These are phyloP conservation scores for Colletotrichum shisoi DNA, from an alignment of 2,329 filamentous ascomycete genomes.

Conservation along the genomic window DNA sequence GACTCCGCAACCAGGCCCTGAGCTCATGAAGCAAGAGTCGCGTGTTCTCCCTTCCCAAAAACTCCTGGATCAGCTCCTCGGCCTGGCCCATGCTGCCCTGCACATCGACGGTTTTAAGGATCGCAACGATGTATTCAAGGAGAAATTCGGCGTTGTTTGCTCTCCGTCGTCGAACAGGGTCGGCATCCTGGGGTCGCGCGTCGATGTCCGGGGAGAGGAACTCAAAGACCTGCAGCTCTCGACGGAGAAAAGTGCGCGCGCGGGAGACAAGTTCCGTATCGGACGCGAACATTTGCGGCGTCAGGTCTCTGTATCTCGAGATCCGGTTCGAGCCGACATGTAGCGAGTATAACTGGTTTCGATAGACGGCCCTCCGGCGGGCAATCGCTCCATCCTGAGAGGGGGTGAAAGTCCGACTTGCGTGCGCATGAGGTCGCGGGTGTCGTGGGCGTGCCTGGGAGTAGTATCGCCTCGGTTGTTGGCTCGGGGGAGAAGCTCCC, in stretches of 20 bases:
- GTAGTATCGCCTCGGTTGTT: constrained; percentile 20
- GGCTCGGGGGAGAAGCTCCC: background rate
- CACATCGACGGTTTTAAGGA: constrained; percentile 82
- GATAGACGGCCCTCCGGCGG: constrained; percentile 76
- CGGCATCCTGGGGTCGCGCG: constrained; percentile 19
- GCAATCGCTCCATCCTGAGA: constrained; percentile 53
- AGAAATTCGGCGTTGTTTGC: constrained; percentile 82
- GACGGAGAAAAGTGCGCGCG: constrained; percentile 80
- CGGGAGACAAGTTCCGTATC: constrained; percentile 75
- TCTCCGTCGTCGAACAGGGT: constrained; percentile 43
- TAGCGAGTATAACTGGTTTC: constrained; percentile 74
- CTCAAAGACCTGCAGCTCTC: constrained; percentile 83
- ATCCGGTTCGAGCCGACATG: constrained; percentile 82
- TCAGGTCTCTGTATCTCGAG: constrained; percentile 79
- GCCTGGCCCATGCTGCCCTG: constrained; percentile 81
- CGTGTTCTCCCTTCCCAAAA: constrained; percentile 76
- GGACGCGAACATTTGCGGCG: constrained; percentile 68
- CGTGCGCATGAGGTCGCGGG: constrained; percentile 39
- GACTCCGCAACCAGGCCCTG: constrained; percentile 81
- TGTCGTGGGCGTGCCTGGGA: constrained; percentile 25
- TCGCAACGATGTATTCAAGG: constrained; percentile 83
- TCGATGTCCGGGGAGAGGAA: constrained; percentile 62
- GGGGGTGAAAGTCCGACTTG: constrained; percentile 39
- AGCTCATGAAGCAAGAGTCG: constrained; percentile 85
- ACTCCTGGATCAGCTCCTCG: constrained; percentile 79